These are phyloP conservation scores for Geotrichum bryndzae DNA, from an alignment of 1,139 yeast species.

Conservation along the genomic window DNA sequence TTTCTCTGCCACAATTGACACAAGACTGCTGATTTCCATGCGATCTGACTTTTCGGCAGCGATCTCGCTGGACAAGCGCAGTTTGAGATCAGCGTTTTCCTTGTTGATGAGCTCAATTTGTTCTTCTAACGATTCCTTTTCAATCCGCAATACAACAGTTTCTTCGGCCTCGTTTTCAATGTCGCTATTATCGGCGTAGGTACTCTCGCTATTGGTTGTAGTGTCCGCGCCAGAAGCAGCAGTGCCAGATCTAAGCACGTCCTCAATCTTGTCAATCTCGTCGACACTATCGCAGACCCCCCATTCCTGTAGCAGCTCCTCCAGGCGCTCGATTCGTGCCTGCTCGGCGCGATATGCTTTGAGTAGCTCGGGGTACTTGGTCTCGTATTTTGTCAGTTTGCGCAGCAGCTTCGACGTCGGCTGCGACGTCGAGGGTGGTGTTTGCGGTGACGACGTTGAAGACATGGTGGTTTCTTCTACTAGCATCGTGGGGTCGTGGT, in stretches of 20 bases:
- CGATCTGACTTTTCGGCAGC: conserved; percentile 18
- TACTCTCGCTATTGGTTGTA: conserved; percentile 7
- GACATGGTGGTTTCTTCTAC: neutral
- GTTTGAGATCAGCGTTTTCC: conserved; percentile 12
- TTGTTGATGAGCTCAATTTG: conserved; percentile 6
- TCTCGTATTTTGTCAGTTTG: neutral
- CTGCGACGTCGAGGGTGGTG: neutral
- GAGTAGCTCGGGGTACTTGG: neutral
- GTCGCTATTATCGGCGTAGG: neutral
- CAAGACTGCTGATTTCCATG: conserved; percentile 30
- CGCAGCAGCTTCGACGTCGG: neutral
- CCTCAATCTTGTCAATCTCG: neutral
- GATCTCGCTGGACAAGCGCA: conserved; percentile 17
- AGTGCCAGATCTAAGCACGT: conserved; percentile 6
- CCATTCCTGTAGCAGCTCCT: neutral
- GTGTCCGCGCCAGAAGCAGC: conserved; percentile 14
- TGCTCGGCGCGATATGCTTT: neutral
- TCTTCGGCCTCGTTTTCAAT: conserved; percentile 1
- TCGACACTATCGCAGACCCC: neutral
- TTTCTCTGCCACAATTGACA: conserved; percentile 23
- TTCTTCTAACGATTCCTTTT: conserved; percentile 13
- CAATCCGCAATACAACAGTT: conserved; percentile 7
- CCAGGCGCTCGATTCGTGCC: neutral
- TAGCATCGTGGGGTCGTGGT: neutral
- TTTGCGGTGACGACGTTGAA: neutral